Conservation (phyloP, 257 asterid genomes). For the Primulina huaijiensis region DNA sequence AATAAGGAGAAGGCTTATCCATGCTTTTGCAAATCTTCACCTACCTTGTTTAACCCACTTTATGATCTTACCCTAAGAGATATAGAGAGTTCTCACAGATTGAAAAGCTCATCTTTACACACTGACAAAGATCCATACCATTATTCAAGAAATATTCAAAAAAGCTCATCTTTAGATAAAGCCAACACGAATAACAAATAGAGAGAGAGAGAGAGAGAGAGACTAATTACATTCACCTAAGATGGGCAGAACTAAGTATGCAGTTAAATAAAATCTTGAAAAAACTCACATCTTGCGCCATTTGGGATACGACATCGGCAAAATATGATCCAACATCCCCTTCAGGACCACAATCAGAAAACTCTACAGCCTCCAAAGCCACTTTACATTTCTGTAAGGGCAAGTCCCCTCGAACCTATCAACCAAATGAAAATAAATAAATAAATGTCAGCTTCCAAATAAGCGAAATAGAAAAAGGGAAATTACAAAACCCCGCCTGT, state of each 20-base stretch:
- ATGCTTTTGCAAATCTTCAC: too few species aligned
- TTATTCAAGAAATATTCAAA: too few species aligned
- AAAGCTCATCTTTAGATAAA: not conserved
- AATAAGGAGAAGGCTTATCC: too few species aligned
- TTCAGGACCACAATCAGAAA: slow-evolving; percentile 59
- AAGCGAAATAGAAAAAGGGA: not conserved
- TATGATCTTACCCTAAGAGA: not conserved
- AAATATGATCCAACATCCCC: slow-evolving; percentile 87
- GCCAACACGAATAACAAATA: not conserved
- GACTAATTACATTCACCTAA: not conserved
- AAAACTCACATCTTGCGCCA: slow-evolving; percentile 91
- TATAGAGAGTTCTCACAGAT: not conserved
- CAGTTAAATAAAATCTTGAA: slow-evolving; percentile 1
- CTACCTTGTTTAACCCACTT: not conserved
- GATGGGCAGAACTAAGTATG: not conserved
- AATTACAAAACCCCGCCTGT: not conserved
- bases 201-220: too few species aligned
- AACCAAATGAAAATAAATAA: slow-evolving; percentile 20
- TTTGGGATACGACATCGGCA: slow-evolving; percentile 89
- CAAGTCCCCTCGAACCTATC: slow-evolving; percentile 87
- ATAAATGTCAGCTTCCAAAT: not conserved
- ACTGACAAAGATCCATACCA: not conserved
- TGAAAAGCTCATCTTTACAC: too few species aligned
- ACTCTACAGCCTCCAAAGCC: slow-evolving; percentile 88
- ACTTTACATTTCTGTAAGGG: slow-evolving; percentile 82